A percentile compares a stretch with the other conserved stretches of the same genome.
Evolutionary conservation across 1,284 basidiomycete genomes (phyloP).

Genomic region (Cryptococcus sp.): DNA sequence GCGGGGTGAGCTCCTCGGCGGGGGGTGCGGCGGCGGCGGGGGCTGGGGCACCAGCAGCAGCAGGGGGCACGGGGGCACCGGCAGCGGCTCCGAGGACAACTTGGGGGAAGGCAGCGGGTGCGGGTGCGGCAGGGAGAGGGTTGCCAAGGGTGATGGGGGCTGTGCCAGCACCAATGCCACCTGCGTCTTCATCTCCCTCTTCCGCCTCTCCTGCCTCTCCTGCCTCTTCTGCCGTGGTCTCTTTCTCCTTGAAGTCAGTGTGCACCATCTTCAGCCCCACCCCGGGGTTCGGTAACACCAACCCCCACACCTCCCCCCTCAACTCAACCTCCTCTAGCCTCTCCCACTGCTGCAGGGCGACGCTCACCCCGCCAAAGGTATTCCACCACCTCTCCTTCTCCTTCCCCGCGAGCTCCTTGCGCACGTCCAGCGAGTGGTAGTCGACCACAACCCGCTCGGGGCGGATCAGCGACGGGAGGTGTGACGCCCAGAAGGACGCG

Average conservation of each 20-base stretch:
- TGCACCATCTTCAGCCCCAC: conserved; percentile 10
- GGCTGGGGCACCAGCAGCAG: neutral
- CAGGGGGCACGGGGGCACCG: neutral
- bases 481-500: conserved; percentile 11
- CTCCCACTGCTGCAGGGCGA: conserved; percentile 14
- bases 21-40: neutral
- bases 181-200: neutral
- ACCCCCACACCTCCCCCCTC: conserved; percentile 11
- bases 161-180: too few relatives aligned
- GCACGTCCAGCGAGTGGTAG: conserved; percentile 6
- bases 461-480: conserved; percentile 8
- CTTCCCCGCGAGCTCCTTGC: neutral
- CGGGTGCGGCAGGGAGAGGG: too few relatives aligned
- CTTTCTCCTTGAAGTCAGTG: too few relatives aligned
- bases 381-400: conserved; percentile 9
- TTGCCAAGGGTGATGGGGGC: too few relatives aligned
- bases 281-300: conserved; percentile 10
- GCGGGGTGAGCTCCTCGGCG: neutral
- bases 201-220: neutral
- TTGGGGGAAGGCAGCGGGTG: too few relatives aligned
- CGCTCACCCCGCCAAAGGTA: conserved; percentile 12
- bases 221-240: too few relatives aligned
- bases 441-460: conserved; percentile 12
- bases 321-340: conserved; percentile 6
- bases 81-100: neutral